Evolutionary conservation across 2,329 filamentous ascomycete genomes (phyloP).

Genomic region (Emmonsiellopsis sp.): DNA sequence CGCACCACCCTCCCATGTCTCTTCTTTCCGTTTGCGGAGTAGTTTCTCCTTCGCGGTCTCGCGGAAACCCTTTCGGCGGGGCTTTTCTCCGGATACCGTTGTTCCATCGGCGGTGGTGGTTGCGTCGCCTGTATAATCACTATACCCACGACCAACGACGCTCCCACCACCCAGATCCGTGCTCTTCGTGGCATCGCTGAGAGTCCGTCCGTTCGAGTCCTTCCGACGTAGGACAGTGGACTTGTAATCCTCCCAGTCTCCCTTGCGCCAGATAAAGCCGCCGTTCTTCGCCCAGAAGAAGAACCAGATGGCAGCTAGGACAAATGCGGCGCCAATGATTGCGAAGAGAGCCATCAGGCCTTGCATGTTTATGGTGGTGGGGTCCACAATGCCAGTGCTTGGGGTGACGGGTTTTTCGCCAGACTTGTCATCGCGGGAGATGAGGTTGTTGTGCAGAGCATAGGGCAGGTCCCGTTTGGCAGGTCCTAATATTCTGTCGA

Average conservation of each 20-base stretch:
- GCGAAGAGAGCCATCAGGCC: constrained; percentile 81
- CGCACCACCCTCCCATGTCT: constrained; percentile 50
- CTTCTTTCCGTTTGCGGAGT: constrained; percentile 22
- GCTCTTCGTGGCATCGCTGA: constrained; percentile 71
- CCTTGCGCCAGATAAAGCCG: constrained; percentile 74
- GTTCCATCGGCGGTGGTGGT: constrained; percentile 36
- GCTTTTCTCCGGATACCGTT: constrained; percentile 38
- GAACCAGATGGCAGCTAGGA: constrained; percentile 79
- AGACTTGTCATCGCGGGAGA: neutral
- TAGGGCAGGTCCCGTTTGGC: neutral
- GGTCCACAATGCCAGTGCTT: constrained; percentile 32
- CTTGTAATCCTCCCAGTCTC: constrained; percentile 98
- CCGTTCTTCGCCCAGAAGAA: constrained; percentile 98
- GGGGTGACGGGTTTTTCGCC: constrained; percentile 6
- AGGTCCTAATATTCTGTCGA: too few species aligned
- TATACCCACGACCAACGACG: constrained; percentile 53
- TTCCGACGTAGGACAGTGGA: constrained; percentile 81
- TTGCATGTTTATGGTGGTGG: constrained; percentile 38
- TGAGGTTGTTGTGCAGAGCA: neutral
- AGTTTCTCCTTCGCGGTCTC: constrained; percentile 39
- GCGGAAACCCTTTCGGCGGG: constrained; percentile 13
- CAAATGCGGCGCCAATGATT: constrained; percentile 67
- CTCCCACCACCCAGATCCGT: constrained; percentile 83
- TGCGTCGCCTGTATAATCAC: constrained; percentile 50
- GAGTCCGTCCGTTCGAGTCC: constrained; percentile 77